Evolutionary conservation across 140 eudicot species (phyloP).

Genomic region (Ambrosia hybrid): DNA sequence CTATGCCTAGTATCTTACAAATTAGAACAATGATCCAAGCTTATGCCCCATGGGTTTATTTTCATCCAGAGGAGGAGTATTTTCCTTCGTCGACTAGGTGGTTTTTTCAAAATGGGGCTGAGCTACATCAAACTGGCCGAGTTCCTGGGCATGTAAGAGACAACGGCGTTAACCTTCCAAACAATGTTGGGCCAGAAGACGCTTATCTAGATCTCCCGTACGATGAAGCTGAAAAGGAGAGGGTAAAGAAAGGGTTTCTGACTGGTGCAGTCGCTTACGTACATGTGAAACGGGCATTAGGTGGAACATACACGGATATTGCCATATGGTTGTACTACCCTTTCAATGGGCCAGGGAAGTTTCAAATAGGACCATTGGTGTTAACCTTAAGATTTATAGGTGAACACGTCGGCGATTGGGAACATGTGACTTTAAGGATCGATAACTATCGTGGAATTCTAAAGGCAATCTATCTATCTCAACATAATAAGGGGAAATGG

Average conservation of each 20-base stretch:
- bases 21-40: conserved; percentile 23
- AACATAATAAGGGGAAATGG: conserved; percentile 53
- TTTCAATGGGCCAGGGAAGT: conserved; percentile 41
- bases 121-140: conserved; percentile 17
- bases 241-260: conserved; percentile 33
- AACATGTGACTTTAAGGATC: conserved; percentile 40
- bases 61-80: conserved; percentile 39
- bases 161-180: conserved; percentile 37
- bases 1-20: conserved; percentile 43
- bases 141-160: conserved; percentile 1
- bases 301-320: conserved; percentile 39
- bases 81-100: conserved; percentile 41
- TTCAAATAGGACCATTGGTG: conserved; percentile 32
- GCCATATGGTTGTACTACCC: conserved; percentile 48
- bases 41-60: conserved; percentile 39
- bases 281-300: conserved; percentile 31
- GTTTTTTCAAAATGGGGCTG: conserved; percentile 37
- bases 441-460: conserved; percentile 35
- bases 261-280: conserved; percentile 22
- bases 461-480: conserved; percentile 35
- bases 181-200: conserved; percentile 18
- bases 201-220: conserved; percentile 37
- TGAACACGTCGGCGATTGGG: conserved; percentile 52
- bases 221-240: conserved; percentile 2
- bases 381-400: conserved; percentile 29